These are phyloP conservation scores for Wallacemonas sp. DNA, from an alignment of 208 protist species.

Conservation along the genomic window DNA sequence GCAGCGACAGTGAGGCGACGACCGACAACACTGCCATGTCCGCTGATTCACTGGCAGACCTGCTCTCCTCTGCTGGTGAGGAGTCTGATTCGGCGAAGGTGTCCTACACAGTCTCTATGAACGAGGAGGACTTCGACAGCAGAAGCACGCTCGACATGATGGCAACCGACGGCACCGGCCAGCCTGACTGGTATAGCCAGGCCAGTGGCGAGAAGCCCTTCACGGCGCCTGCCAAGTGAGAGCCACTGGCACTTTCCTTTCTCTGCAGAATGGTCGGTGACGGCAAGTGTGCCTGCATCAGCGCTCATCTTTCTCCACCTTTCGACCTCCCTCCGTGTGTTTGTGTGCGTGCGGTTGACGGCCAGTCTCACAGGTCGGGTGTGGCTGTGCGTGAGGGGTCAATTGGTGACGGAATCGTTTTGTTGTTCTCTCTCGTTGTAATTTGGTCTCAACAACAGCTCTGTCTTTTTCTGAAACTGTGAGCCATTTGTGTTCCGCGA, in stretches of 20 bases:
- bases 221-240: background rate
- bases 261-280: no score
- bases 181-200: conserved; percentile 64
- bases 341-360: background rate
- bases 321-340: no score
- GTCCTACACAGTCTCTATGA: conserved; percentile 45
- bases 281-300: no score
- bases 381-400: no score
- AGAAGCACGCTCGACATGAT: conserved; percentile 48
- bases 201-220: conserved; percentile 5
- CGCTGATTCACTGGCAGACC: conserved; percentile 58
- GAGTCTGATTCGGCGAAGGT: conserved; percentile 3
- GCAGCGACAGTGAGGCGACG: background rate
- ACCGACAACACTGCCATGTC: conserved; percentile 33
- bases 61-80: conserved; percentile 48
- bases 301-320: no score
- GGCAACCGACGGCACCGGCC: conserved; percentile 56
- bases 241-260: no score
- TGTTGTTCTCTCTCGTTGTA: no score
- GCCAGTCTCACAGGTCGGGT: no score
- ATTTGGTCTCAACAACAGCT: no score
- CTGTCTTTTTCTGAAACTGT: no score
- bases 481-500: no score
- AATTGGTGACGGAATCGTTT: no score
- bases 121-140: conserved; percentile 45